Percentiles rank a stretch among this genome's conserved stretches.
phyloP scores from a whole-genome alignment of 2,329 filamentous ascomycete genomes.

The Hymenoscyphus fraxineus region DNA sequence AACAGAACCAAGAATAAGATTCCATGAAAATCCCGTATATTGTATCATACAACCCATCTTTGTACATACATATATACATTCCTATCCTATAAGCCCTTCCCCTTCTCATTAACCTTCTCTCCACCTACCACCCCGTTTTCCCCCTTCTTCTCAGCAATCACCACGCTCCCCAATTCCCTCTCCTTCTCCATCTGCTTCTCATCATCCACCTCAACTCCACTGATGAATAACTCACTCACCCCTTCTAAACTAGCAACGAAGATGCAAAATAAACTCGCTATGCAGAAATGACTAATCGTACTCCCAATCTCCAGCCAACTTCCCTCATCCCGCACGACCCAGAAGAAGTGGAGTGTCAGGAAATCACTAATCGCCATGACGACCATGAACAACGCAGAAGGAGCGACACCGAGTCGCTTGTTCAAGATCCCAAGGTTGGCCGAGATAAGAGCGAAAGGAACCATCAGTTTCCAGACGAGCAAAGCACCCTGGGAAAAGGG shows the following conservation, averaged over 20 bases:
- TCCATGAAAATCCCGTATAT: neutral
- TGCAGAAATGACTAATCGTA: constrained; percentile 92
- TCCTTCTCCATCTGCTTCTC: constrained; percentile 27
- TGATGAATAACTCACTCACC: constrained; percentile 77
- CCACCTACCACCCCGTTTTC: constrained; percentile 11
- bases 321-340: constrained; percentile 93
- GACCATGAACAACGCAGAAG: constrained; percentile 87
- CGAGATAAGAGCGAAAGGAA: constrained; percentile 88
- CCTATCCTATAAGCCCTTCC: neutral
- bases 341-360: constrained; percentile 94
- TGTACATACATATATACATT: neutral
- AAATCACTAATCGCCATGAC: constrained; percentile 91
- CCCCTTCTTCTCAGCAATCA: constrained; percentile 17
- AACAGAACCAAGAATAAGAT: no score
- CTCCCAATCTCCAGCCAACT: constrained; percentile 97
- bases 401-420: constrained; percentile 74
- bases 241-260: constrained; percentile 88
- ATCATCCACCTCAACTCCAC: constrained; percentile 66
- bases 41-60: constrained; percentile 2
- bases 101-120: neutral
- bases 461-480: constrained; percentile 82
- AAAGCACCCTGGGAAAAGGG: constrained; percentile 88
- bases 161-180: constrained; percentile 27
- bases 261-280: constrained; percentile 82
- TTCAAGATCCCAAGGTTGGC: constrained; percentile 95